A percentile compares a stretch with the other conserved stretches of the same genome.
phyloP scores from a whole-genome alignment of 257 asterid species.

The Fraxinus anomala region DNA sequence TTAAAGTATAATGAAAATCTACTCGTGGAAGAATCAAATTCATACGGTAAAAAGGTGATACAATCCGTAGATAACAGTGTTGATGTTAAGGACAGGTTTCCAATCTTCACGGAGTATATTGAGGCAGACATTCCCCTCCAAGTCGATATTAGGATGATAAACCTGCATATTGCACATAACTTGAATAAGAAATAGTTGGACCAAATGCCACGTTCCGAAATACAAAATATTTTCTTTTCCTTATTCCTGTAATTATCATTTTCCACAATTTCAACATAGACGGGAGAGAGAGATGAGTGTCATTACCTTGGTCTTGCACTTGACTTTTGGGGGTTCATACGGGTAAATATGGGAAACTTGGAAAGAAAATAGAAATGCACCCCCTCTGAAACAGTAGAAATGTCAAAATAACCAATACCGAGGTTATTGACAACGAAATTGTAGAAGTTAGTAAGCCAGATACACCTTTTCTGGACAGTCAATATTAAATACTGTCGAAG shows the following conservation, averaged over 20 bases:
- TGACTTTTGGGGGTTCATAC: slow-evolving; percentile 92
- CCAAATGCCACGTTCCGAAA: slow-evolving; percentile 10
- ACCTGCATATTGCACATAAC: slow-evolving; percentile 47
- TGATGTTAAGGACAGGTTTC: slow-evolving; percentile 51
- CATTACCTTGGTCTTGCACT: slow-evolving; percentile 46
- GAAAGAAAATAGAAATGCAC: slow-evolving; percentile 83
- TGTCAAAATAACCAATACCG: not conserved
- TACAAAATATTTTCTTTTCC: not conserved
- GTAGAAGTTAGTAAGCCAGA: not conserved
- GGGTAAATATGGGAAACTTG: slow-evolving; percentile 90
- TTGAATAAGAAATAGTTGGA: not conserved
- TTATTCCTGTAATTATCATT: not conserved
- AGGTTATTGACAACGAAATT: not conserved
- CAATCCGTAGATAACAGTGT: slow-evolving; percentile 48
- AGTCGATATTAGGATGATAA: slow-evolving; percentile 92
- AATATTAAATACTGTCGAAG: not conserved
- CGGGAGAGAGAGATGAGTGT: not conserved
- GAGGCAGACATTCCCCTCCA: slow-evolving; percentile 95
- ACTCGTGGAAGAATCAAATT: not conserved
- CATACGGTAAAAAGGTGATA: slow-evolving; percentile 65
- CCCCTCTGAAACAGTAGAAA: slow-evolving; percentile 53
- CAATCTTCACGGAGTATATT: slow-evolving; percentile 51
- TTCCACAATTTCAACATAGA: not conserved
- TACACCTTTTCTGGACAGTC: not conserved
- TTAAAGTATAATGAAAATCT: not conserved